A percentile compares a stretch with the other conserved stretches of the same genome.
Conservation (phyloP, 2,329 filamentous ascomycete genomes). For the Cryphonectria japonica region DNA sequence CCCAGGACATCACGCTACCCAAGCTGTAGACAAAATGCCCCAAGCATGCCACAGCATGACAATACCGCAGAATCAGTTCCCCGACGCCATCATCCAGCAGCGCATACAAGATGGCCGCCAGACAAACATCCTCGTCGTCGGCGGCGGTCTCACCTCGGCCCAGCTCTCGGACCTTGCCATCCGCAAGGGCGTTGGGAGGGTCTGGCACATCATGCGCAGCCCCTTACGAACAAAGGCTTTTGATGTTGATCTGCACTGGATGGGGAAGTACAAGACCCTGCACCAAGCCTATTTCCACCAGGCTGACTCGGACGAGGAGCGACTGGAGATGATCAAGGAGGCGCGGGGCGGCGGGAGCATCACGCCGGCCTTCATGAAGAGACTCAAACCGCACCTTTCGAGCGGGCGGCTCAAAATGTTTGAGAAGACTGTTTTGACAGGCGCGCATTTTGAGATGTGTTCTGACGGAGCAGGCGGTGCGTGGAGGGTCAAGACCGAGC, state of each 20-base stretch:
- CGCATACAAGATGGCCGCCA: conserved; percentile 53
- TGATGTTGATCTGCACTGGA: conserved; percentile 77
- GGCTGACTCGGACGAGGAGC: conserved; percentile 71
- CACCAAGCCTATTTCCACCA: conserved; percentile 79
- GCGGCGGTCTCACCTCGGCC: conserved; percentile 76
- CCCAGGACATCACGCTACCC: conserved; percentile 17
- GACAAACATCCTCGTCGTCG: conserved; percentile 73
- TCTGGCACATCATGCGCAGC: conserved; percentile 72
- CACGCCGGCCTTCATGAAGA: conserved; percentile 68
- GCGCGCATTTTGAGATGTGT: conserved; percentile 52
- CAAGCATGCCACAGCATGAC: conserved; percentile 68
- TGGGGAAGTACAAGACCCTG: conserved; percentile 80
- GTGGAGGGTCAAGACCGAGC: conserved; percentile 55
- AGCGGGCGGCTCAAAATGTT: conserved; percentile 57
- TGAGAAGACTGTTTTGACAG: conserved; percentile 59
- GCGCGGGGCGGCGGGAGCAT: conserved; percentile 79
- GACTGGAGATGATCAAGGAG: conserved; percentile 65
- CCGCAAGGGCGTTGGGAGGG: conserved; percentile 65
- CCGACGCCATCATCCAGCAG: conserved; percentile 53
- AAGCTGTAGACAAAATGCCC: conserved; percentile 30
- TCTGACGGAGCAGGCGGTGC: conserved; percentile 39
- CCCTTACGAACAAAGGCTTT: conserved; percentile 70
- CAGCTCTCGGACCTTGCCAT: conserved; percentile 72
- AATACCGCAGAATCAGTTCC: conserved; percentile 55
- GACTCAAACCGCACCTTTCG: conserved; percentile 63